Evolutionary conservation across 2,329 filamentous ascomycete genomes (phyloP).

Genomic region (Arthrobotrys iridis): DNA sequence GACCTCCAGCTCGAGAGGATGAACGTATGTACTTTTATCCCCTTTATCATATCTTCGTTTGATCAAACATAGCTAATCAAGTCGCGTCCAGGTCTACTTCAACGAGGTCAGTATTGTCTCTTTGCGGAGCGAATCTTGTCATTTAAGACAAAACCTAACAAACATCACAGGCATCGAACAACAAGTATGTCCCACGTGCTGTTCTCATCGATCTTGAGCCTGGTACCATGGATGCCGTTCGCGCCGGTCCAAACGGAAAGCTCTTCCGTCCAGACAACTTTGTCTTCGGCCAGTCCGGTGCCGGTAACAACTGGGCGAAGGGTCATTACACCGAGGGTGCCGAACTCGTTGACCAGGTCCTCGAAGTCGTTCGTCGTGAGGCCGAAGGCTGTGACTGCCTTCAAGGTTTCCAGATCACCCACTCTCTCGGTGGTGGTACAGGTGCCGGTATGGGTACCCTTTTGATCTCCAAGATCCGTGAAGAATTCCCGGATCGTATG

Average conservation of each 20-base stretch:
- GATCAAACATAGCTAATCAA: neutral
- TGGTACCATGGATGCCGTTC: conserved; percentile 99
- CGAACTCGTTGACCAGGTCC: conserved; percentile 96
- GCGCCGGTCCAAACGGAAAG: conserved; percentile 96
- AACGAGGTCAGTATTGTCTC: conserved; percentile 73
- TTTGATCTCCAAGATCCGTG: conserved; percentile 99
- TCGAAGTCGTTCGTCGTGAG: conserved; percentile 98
- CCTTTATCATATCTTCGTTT: neutral
- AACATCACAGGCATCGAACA: conserved; percentile 77
- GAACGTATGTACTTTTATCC: conserved; percentile 69
- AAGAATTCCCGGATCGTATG: conserved; percentile 99
- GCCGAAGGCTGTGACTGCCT: conserved; percentile 99
- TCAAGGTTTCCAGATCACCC: conserved; percentile 99
- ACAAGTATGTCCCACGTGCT: conserved; percentile 99
- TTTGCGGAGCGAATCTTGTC: conserved; percentile 19
- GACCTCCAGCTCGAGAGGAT: conserved; percentile 99
- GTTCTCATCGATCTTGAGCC: conserved; percentile 99
- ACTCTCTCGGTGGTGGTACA: conserved; percentile 99
- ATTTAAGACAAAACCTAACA: conserved; percentile 37
- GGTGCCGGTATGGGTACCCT: conserved; percentile 99
- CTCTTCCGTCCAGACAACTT: conserved; percentile 99
- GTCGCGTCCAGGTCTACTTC: conserved; percentile 76
- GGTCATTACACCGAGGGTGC: conserved; percentile 99
- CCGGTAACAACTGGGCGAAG: conserved; percentile 99
- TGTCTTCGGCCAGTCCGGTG: conserved; percentile 98